Evolutionary conservation across 2,329 filamentous ascomycete species (phyloP).

Genomic region (Colletotrichum eremochloae): DNA sequence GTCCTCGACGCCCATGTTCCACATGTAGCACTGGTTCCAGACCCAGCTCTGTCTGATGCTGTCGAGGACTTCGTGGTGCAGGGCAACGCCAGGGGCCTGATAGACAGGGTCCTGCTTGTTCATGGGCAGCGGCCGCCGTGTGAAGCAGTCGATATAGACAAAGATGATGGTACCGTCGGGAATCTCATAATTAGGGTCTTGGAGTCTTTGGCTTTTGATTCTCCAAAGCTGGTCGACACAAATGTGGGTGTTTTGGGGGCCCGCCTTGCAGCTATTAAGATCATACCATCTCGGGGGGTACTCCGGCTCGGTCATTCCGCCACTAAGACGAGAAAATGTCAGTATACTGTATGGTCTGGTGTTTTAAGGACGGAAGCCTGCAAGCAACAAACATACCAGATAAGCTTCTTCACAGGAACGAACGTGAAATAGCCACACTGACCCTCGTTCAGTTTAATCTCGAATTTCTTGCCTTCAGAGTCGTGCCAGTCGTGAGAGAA

Average conservation of each 20-base stretch:
- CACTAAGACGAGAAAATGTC: not conserved
- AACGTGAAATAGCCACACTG: conserved; percentile 45
- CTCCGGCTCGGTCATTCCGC: not conserved
- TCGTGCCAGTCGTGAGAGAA: conserved; percentile 15
- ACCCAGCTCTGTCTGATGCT: conserved; percentile 41
- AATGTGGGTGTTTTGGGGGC: not conserved
- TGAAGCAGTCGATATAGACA: conserved; percentile 43
- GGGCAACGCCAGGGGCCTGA: conserved; percentile 37
- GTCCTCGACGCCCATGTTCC: conserved; percentile 16
- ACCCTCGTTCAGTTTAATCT: conserved; percentile 18
- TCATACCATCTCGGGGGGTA: not conserved
- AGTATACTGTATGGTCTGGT: not conserved
- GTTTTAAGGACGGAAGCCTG: not conserved
- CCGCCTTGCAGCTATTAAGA: not conserved
- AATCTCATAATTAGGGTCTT: not conserved
- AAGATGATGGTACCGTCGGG: conserved; percentile 42
- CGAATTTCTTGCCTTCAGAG: conserved; percentile 18
- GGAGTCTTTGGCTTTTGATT: not conserved
- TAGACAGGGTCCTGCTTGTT: conserved; percentile 43
- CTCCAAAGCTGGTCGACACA: not conserved
- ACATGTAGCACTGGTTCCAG: conserved; percentile 36
- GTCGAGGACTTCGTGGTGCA: conserved; percentile 22
- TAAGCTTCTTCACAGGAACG: conserved; percentile 39
- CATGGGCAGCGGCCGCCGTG: conserved; percentile 38
- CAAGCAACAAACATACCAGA: conserved; percentile 29